Conservation (phyloP, 768 basidiomycete genomes). For the Terana coerulea region DNA sequence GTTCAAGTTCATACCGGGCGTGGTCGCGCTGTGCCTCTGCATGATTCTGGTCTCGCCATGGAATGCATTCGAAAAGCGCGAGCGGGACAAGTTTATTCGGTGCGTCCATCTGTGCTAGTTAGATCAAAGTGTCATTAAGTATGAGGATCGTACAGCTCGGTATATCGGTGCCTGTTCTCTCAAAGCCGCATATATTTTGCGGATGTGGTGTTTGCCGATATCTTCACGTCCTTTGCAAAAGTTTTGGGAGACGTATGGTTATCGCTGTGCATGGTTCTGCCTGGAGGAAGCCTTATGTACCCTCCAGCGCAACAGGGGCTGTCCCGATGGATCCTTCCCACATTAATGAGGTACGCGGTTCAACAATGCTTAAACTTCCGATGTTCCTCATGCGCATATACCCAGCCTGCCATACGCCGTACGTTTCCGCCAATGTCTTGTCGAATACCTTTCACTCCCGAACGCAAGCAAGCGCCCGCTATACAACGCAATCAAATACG, state of each 20-base stretch:
- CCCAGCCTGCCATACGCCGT: constrained; percentile 82
- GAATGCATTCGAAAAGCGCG: constrained; percentile 59
- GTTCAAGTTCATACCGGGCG: constrained; percentile 72
- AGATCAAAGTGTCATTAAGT: not conserved
- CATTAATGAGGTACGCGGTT: constrained; percentile 82
- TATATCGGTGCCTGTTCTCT: constrained; percentile 72
- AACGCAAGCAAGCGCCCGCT: constrained; percentile 72
- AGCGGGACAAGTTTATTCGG: constrained; percentile 77
- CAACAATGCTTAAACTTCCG: no score
- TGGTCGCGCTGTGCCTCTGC: constrained; percentile 57
- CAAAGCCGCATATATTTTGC: constrained; percentile 72
- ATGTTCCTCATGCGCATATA: no score
- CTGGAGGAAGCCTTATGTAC: constrained; percentile 69
- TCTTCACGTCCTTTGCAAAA: constrained; percentile 95
- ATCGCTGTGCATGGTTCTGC: constrained; percentile 81
- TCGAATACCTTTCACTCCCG: constrained; percentile 66
- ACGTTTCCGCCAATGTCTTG: constrained; percentile 90
- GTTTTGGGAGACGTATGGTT: constrained; percentile 95
- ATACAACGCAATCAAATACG: constrained; percentile 93
- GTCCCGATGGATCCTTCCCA: constrained; percentile 73
- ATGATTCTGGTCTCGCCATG: constrained; percentile 64
- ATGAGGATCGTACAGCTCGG: constrained; percentile 43
- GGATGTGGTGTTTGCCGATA: constrained; percentile 92
- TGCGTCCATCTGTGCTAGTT: constrained; percentile 38
- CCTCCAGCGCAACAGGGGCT: constrained; percentile 61